Evolutionary conservation across 73 alveolate species (phyloP).

Genomic region (Breviolum minutum): DNA sequence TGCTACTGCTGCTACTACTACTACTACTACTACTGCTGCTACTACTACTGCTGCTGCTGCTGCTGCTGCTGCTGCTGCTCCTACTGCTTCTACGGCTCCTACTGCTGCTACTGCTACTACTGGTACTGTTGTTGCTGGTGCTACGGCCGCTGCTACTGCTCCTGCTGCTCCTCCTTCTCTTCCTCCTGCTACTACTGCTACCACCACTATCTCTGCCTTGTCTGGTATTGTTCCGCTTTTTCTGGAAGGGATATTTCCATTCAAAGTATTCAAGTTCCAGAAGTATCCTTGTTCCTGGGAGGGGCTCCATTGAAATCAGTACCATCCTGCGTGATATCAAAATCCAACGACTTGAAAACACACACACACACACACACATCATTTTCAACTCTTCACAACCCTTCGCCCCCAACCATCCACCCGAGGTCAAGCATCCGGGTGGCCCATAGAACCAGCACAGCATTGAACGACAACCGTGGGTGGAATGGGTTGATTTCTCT

Average conservation of each 20-base stretch:
- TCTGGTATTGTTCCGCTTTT: not conserved
- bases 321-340: no score
- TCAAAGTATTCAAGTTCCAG: no score
- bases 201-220: not conserved
- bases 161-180: not conserved
- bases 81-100: not conserved
- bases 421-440: not conserved
- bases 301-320: not conserved
- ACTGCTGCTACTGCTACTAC: not conserved
- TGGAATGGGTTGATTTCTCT: no score
- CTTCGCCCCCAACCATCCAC: not conserved
- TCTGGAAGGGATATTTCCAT: no score
- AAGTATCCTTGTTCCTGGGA: no score
- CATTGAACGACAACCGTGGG: no score
- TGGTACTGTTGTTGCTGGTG: not conserved
- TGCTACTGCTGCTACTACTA: no score
- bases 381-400: not conserved
- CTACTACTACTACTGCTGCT: no score
- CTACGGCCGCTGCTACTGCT: not conserved
- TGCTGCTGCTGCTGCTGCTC: not conserved
- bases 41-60: not conserved
- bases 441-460: constrained; percentile 21
- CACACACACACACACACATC: not conserved
- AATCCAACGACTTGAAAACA: no score
- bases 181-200: not conserved